Evolutionary conservation across 495 filamentous ascomycete species (phyloP), one percentile per base, ranked within the genome.

Genomic region (Penicillium crystallinum): DNA sequence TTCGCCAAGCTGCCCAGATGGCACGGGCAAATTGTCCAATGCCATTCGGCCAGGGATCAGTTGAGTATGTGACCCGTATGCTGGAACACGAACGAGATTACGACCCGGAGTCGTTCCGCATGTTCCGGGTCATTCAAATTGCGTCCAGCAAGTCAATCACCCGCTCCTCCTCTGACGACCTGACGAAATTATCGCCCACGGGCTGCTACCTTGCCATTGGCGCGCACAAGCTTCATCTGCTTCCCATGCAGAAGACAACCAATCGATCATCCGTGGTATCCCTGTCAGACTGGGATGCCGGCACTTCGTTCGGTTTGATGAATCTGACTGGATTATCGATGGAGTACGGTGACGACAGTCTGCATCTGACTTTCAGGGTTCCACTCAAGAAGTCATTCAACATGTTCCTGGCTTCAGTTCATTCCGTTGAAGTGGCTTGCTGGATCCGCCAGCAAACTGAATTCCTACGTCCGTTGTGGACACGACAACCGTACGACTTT

Each of bases 161-260:
- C 51, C 68, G 80, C 33, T 83, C 86, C 23, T 87, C 88, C 46
- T 81, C 84, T 21, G 93, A 97, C 53, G 82, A 90, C 55, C 73
- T 93, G 15, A 81, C 88, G 17, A 91, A 90, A 52, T 64, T 88
- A 46, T 81, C 79, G 4, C 82, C 86, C 3, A 83, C 79, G 8
- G 79, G 87, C 29, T 95, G 86, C 63, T 96, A 95, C 65, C 80
- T 98, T 43, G 89, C 84, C 0, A 81, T 98, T 59, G 91, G 90
- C 15, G 77, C 87, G 15, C 85, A 93, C 70, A 86, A 89, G 49
- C 75, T 96, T 43, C 86, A 96, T 67, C 61, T 97, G 17, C 79
- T 95, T 15, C 87, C 89, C 35, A 69, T 91, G 52, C 80, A 84
- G 14, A 88, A 84, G 63, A 65, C 66, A 35, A 71, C 67, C 58